Base-by-base conservation (phyloP, 768 basidiomycete genomes). In the Mycena olivaceomarginata region DNA sequence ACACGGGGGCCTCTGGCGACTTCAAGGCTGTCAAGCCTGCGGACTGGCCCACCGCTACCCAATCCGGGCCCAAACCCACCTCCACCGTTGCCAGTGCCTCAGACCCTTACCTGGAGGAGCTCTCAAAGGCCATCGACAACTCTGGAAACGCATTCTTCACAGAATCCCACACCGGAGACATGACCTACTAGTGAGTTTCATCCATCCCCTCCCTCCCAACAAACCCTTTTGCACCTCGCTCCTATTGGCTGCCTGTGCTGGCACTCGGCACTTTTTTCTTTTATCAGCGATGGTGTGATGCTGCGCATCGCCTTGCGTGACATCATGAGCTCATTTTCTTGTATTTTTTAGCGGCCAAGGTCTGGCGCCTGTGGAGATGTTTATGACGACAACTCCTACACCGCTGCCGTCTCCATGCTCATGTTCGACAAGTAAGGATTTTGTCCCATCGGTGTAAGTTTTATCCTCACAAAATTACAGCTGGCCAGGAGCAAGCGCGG, bases 131-230 rank as follows among this genome's bases (percentile, higher is more conserved):
- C 22, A 80, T 80, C 43, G 80, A 85, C 77, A 83, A 85, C 71
- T 76, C 80, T 15, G 65, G 71, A 39, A 83, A 85, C 64, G 8
- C 20, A 2, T 40, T 76, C 9, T 85, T 82, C 76, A 85, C 79
- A 25, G 7, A 66, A 3, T 76, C 80, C 25, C 80, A 85, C 66
- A 77, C 60, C 3, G 84, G 84, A 18, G 74, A 82, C 39, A 85
- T 85, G 84, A 85, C 84, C 13, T 85, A 83, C 75, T 85, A 85
- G 84, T 85, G 63, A 75, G 84, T 82, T 15, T 40, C 69, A 31
- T 68, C 20, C 31, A 12, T 68, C 5, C 15, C 43, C 48, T 25
- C 31, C 31, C 31, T 31, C 31, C 31, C 31, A 31, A 31, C 31
- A 4, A 31, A 31, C 31, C 31, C 31, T 31, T 31, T 31, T 31